Percentiles rank a stretch among this genome's conserved stretches.
Conservation (phyloP, 2,329 filamentous ascomycete species). For the Alternaria brassicae region DNA sequence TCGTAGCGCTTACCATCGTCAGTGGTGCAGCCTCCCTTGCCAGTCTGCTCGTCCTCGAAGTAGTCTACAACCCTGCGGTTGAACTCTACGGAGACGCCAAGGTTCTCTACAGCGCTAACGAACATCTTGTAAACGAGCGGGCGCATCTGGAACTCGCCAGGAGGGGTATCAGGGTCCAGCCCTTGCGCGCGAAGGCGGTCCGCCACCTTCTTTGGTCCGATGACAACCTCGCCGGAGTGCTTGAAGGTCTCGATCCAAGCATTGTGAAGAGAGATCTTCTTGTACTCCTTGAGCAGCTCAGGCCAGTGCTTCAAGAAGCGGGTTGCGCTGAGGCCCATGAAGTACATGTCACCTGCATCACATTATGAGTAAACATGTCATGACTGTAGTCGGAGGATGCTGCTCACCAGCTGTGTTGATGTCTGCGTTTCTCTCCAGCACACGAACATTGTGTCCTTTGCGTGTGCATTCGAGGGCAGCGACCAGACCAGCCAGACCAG, state of each 20-base stretch:
- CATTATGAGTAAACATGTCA: constrained; percentile 11
- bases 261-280: constrained; percentile 61
- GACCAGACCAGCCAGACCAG: constrained; percentile 49
- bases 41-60: constrained; percentile 52
- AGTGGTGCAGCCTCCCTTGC: constrained; percentile 45
- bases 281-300: constrained; percentile 60
- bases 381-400: constrained; percentile 9
- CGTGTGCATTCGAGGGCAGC: constrained; percentile 50
- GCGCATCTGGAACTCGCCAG: constrained; percentile 64
- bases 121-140: constrained; percentile 65
- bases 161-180: constrained; percentile 57
- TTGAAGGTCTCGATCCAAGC: constrained; percentile 65
- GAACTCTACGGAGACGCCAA: constrained; percentile 54
- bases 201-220: constrained; percentile 58
- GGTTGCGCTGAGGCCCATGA: constrained; percentile 65
- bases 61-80: constrained; percentile 54
- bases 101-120: constrained; percentile 56
- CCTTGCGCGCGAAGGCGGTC: constrained; percentile 58
- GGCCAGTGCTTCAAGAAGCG: constrained; percentile 64
- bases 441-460: constrained; percentile 51
- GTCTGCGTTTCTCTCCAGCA: constrained; percentile 54
- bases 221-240: constrained; percentile 59
- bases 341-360: constrained; percentile 64
- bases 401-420: constrained; percentile 61
- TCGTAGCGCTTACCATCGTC: constrained; percentile 53